Evolutionary conservation across 371 early-diverging fungal species (phyloP), one percentile per base, ranked within the genome.

Genomic region (Phascolomyces articulosus): DNA sequence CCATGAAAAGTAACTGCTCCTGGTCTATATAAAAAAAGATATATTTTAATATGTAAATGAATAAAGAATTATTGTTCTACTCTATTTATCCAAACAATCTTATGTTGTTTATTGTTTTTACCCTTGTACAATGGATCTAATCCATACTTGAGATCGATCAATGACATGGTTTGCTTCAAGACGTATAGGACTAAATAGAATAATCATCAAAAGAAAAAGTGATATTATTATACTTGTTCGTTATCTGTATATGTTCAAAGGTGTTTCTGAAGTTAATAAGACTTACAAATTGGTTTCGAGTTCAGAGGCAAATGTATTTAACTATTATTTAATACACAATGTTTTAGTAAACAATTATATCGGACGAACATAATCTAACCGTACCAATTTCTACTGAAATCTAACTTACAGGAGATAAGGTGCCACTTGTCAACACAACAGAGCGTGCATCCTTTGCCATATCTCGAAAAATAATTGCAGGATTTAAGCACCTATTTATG

Each of bases 351-450:
- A 31, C 10, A 31, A 31, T 6, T 31, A 31, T 6, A 6, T 31
- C 6, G 3, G 10, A 31, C 10, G 34, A 34, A 9, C 11, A 34
- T 34, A 9, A 34, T 34, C 11, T 2, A 34, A 34, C n/a, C n/a
- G n/a, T n/a, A n/a, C n/a, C n/a, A n/a, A n/a, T n/a, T n/a, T n/a
- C n/a, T n/a, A n/a, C n/a, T n/a, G n/a, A n/a, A 11, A 34, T 31
- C 10, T 28, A n/a, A 63, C 78, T 66, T 68, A 79, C 85, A 0
- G 96, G 96, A 3, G 93, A 87, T 20, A 95, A 82, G 1, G 95
- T 95, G 15, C 95, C 95, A 69, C 93, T 93, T 1, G 94, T 88
- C n/a, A 95, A 73, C n/a, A 93, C 79, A 24, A 95, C 79, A 0
- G 94, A 89, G 9, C 82, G 78, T 2, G 86, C 69, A 4, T 62